Percentiles rank a stretch among this genome's conserved stretches.
Conservation (phyloP, 306 rosid species). For the Canavalia ensiformis region DNA sequence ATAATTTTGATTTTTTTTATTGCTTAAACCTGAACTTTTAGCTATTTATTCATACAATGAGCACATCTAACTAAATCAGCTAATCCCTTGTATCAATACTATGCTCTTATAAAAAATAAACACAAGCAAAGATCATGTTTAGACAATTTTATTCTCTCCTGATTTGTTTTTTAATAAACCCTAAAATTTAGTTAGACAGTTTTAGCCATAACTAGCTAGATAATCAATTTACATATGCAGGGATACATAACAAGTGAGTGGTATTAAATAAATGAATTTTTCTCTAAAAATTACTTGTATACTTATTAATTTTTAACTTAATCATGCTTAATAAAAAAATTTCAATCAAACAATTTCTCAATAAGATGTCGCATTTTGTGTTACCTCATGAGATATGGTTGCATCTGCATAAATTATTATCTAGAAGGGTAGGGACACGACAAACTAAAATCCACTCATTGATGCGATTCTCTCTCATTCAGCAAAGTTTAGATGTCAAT, state of each 20-base stretch:
- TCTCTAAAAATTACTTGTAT: not conserved
- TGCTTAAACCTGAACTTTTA: no score
- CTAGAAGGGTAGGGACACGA: not conserved
- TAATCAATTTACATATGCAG: not conserved
- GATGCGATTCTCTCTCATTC: not conserved
- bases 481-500: slow-evolving; percentile 13
- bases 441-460: not conserved
- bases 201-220: not conserved
- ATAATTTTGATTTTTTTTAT: no score
- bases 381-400: not conserved
- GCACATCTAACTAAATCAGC: no score
- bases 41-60: no score
- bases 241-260: not conserved
- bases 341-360: not conserved
- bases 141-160: no score
- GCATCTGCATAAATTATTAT: slow-evolving; percentile 15
- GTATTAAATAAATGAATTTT: no score
- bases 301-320: no score
- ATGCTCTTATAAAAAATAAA: no score
- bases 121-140: no score
- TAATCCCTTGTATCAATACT: no score
- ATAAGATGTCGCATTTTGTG: not conserved
- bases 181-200: no score
- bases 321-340: not conserved
- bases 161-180: no score